Percentiles rank a stretch among this genome's conserved stretches.
phyloP scores from a whole-genome alignment of 257 asterid species.

The Przewalskia tangutica region DNA sequence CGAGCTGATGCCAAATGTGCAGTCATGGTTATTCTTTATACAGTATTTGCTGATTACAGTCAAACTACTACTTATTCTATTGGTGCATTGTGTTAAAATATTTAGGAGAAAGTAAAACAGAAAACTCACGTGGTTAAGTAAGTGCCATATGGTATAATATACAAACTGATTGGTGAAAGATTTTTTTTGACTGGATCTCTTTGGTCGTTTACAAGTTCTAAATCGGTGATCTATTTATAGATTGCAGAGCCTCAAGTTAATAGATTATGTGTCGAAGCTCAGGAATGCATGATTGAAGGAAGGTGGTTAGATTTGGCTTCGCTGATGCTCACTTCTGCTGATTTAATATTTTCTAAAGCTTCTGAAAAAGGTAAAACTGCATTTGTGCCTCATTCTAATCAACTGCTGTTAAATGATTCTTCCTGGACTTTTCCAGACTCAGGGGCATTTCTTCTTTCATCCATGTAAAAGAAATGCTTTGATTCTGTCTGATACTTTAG shows the following conservation, averaged over 20 bases:
- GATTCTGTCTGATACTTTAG: neutral
- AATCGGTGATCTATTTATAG: slow-evolving; percentile 21
- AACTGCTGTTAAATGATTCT: neutral
- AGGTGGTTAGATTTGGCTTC: slow-evolving; percentile 88
- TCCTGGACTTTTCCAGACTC: neutral
- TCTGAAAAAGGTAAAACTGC: slow-evolving; percentile 69
- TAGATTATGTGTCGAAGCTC: slow-evolving; percentile 69
- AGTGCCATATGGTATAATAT: neutral
- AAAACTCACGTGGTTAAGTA: neutral
- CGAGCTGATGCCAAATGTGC: neutral
- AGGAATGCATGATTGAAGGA: slow-evolving; percentile 47
- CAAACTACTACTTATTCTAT: neutral
- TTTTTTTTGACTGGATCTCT: neutral
- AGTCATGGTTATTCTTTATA: neutral
- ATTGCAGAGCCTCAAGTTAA: slow-evolving; percentile 83
- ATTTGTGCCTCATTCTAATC: neutral
- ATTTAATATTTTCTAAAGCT: slow-evolving; percentile 73
- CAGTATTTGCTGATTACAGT: neutral
- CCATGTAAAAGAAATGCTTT: neutral
- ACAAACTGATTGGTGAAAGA: neutral
- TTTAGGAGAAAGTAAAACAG: neutral
- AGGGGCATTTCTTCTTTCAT: neutral
- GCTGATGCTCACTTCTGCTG: slow-evolving; percentile 79
- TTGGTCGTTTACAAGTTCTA: neutral
- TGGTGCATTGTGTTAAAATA: neutral